Conservation (phyloP, 2,329 filamentous ascomycete genomes). For the Colletotrichum scovillei region DNA sequence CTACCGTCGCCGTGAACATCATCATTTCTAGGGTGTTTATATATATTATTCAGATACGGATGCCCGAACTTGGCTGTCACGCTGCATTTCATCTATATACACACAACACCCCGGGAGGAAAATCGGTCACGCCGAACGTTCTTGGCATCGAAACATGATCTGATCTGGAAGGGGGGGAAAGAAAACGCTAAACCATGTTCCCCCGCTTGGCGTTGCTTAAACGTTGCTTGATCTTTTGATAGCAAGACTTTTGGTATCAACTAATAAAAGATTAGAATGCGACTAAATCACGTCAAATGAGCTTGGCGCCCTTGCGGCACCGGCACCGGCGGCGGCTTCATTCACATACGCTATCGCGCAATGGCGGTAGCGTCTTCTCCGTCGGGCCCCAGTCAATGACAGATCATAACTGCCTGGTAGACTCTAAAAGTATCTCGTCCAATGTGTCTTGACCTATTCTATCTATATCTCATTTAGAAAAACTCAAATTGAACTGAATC, state of each 20-base stretch:
- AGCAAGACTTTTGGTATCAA: no score
- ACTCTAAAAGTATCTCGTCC: no score
- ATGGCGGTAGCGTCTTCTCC: background rate
- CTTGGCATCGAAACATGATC: background rate
- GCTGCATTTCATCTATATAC: background rate
- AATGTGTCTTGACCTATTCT: no score
- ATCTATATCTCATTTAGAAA: no score
- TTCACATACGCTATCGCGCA: background rate
- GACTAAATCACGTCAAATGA: background rate
- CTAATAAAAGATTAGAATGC: background rate
- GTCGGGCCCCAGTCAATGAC: background rate
- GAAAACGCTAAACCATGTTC: background rate
- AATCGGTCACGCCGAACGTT: background rate
- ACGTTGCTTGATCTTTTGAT: background rate
- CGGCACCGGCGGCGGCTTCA: background rate
- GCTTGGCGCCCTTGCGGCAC: background rate
- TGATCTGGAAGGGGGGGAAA: background rate
- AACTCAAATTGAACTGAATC: no score
- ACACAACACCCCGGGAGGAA: background rate
- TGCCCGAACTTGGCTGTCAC: background rate
- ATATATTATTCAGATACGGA: background rate
- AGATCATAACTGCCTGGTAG: background rate
- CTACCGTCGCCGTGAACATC: background rate
- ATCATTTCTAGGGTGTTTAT: no score
- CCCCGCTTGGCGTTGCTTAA: background rate